Percentiles rank a stretch among this genome's conserved stretches.
phyloP scores from a whole-genome alignment of 2,329 filamentous ascomycete genomes.

The Alternaria metachromatica region DNA sequence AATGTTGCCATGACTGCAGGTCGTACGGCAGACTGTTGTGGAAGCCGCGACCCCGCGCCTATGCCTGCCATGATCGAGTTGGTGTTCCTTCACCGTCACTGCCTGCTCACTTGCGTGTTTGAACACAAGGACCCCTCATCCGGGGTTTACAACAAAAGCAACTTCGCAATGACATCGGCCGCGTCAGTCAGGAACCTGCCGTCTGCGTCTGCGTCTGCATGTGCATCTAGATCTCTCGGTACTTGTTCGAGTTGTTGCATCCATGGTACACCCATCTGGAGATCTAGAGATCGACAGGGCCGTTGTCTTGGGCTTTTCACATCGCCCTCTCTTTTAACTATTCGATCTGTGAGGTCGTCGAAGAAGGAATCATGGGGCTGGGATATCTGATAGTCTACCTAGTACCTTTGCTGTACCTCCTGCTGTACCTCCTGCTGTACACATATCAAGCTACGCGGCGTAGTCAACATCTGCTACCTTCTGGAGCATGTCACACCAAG shows the following conservation, averaged over 20 bases:
- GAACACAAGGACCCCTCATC: neutral
- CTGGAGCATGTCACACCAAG: neutral
- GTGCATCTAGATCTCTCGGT: neutral
- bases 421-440: too few species aligned
- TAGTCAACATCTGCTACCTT: neutral
- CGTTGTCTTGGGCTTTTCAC: neutral
- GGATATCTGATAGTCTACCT: neutral
- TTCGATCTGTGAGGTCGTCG: neutral
- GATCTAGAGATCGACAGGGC: neutral
- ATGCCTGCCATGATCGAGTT: neutral
- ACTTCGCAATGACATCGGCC: neutral
- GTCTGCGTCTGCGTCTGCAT: neutral
- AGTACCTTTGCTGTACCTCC: neutral
- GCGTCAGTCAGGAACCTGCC: neutral
- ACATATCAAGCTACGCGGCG: neutral
- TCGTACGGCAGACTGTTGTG: neutral
- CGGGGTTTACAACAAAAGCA: neutral
- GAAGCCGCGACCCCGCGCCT: neutral
- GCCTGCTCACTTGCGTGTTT: neutral
- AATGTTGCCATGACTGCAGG: neutral
- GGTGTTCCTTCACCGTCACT: neutral
- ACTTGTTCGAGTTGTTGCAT: neutral
- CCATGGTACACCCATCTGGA: neutral
- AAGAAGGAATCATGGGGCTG: neutral
- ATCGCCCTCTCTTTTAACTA: neutral